A percentile compares a stretch with the other conserved stretches of the same genome.
phyloP scores from a whole-genome alignment of 345 rosid genomes.

The Mercurialis annua region DNA sequence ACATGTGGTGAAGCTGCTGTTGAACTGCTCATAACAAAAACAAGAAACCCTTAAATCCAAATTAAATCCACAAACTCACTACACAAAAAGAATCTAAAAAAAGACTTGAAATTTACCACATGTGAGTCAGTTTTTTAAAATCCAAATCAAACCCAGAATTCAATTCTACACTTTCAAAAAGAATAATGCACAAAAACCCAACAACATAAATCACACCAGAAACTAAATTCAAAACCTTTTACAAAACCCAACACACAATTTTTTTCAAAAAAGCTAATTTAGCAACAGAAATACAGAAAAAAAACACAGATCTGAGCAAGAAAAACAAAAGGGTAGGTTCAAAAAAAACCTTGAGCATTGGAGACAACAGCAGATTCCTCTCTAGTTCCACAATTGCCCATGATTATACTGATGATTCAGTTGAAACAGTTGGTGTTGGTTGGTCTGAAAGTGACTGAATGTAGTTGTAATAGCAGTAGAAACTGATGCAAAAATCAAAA shows the following conservation, averaged over 20 bases:
- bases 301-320: slow-evolving; percentile 22
- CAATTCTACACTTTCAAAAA: neutral
- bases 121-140: no score
- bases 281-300: neutral
- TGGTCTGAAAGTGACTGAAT: slow-evolving; percentile 9
- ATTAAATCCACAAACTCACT: slow-evolving; percentile 9
- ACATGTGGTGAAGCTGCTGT: slow-evolving; percentile 45
- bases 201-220: neutral
- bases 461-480: neutral
- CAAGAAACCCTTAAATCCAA: neutral
- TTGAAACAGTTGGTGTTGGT: neutral
- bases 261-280: neutral
- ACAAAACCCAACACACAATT: neutral
- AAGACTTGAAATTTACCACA: no score
- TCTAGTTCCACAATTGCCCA: slow-evolving; percentile 98
- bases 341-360: slow-evolving; percentile 64
- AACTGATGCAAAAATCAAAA: neutral
- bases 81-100: no score
- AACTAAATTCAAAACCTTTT: neutral
- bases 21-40: slow-evolving; percentile 48
- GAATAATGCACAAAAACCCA: no score
- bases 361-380: slow-evolving; percentile 88
- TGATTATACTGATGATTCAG: slow-evolving; percentile 12
- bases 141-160: neutral
- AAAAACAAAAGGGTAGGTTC: neutral